These are phyloP conservation scores for Polyporus tsugae DNA, from an alignment of 1,284 basidiomycete species.

Conservation along the genomic window DNA sequence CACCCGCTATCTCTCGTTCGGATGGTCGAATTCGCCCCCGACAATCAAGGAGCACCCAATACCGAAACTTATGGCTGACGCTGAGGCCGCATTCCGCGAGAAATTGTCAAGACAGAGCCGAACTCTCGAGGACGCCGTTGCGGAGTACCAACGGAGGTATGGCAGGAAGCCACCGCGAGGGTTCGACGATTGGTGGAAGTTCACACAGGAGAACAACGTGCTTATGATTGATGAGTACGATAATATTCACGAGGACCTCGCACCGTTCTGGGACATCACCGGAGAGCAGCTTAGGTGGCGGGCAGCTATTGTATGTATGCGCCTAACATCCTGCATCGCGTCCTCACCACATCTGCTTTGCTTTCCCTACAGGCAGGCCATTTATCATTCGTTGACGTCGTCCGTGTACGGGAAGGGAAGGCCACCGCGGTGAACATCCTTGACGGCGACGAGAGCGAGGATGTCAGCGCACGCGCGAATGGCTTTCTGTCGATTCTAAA, in stretches of 20 bases:
- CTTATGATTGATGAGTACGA: conserved; percentile 94
- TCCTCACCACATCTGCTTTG: background rate
- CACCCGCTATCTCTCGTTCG: conserved; percentile 37
- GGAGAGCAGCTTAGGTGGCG: conserved; percentile 78
- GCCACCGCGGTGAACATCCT: conserved; percentile 70
- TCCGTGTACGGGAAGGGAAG: conserved; percentile 75
- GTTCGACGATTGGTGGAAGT: conserved; percentile 91
- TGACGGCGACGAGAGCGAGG: conserved; percentile 66
- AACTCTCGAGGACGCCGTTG: conserved; percentile 76
- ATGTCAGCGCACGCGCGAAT: conserved; percentile 79
- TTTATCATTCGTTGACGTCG: conserved; percentile 85
- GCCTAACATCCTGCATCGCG: background rate
- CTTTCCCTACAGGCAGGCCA: conserved; percentile 66
- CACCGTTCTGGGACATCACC: conserved; percentile 80
- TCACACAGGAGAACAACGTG: conserved; percentile 77
- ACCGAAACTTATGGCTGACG: conserved; percentile 81
- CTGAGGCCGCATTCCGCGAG: conserved; percentile 70
- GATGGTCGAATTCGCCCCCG: conserved; percentile 30
- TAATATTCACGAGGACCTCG: conserved; percentile 79
- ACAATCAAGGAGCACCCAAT: conserved; percentile 74
- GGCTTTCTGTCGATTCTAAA: conserved; percentile 81
- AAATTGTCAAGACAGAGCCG: conserved; percentile 79
- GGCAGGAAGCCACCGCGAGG: conserved; percentile 83
- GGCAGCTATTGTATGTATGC: conserved; percentile 65
- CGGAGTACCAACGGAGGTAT: conserved; percentile 84